These are phyloP conservation scores for Pyrenula aspistea DNA, from an alignment of 495 filamentous ascomycete species.

Conservation along the genomic window DNA sequence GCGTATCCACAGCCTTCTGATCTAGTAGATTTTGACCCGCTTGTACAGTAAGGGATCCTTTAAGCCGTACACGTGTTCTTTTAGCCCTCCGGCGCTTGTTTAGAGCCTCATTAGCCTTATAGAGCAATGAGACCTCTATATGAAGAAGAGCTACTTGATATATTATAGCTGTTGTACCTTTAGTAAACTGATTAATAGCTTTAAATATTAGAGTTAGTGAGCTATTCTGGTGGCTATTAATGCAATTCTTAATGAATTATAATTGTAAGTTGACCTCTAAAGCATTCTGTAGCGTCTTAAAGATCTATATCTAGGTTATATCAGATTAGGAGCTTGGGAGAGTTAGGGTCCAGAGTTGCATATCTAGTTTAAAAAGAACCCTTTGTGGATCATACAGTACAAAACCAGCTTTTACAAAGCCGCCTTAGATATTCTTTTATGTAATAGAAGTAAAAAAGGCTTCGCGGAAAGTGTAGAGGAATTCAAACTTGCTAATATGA, in stretches of 20 bases:
- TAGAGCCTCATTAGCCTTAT: not conserved
- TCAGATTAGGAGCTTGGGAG: not conserved
- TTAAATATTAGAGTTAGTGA: not conserved
- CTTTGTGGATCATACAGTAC: constrained; percentile 5
- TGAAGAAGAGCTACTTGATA: not conserved
- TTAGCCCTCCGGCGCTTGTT: not conserved
- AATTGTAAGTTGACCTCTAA: not conserved
- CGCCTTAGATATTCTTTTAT: constrained; percentile 4
- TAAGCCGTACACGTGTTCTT: not conserved
- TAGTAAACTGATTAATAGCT: not conserved
- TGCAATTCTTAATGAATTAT: not conserved
- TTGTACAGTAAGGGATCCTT: not conserved
- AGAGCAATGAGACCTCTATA: not conserved
- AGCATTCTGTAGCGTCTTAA: not conserved
- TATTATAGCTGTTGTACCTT: not conserved
- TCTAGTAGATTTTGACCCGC: too few species aligned
- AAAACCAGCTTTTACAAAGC: constrained; percentile 7
- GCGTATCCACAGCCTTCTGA: too few species aligned
- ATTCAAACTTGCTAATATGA: constrained; percentile 10
- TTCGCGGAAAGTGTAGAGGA: constrained; percentile 3
- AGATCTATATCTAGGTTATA: not conserved
- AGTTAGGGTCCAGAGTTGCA: not conserved
- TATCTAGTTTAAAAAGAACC: constrained; percentile 9
- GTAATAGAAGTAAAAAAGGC: constrained; percentile 4
- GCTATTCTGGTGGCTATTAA: too few species aligned